Evolutionary conservation across 148 eudicot genomes (phyloP).

Genomic region (Talinum fruticosum): DNA sequence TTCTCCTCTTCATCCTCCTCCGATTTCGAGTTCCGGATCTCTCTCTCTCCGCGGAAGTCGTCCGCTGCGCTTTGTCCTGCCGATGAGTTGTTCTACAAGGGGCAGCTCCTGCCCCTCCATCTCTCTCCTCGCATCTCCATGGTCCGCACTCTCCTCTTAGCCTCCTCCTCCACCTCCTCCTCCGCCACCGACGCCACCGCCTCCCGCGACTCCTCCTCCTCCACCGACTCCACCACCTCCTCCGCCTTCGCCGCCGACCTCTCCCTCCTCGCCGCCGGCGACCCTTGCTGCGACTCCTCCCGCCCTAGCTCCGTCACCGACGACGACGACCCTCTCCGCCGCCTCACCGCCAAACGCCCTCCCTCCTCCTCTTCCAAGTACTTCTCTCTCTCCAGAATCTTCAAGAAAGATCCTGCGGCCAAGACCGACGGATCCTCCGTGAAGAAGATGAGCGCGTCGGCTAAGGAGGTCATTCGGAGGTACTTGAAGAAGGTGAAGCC

Average conservation of each 20-base stretch:
- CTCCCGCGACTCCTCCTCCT: conserved; percentile 43
- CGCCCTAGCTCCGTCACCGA: conserved; percentile 70
- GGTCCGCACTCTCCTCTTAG: conserved; percentile 62
- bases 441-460: conserved; percentile 47
- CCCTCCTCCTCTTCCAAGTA: conserved; percentile 34
- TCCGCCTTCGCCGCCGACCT: conserved; percentile 44
- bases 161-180: conserved; percentile 57
- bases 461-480: conserved; percentile 69
- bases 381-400: conserved; percentile 68
- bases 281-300: conserved; percentile 55
- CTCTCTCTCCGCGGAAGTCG: conserved; percentile 71
- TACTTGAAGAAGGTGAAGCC: conserved; percentile 86
- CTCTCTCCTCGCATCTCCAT: conserved; percentile 77
- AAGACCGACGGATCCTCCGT: conserved; percentile 16
- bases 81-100: conserved; percentile 90
- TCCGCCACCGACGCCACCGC: conserved; percentile 42
- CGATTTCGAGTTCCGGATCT: conserved; percentile 74
- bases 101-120: conserved; percentile 80
- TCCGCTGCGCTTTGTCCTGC: conserved; percentile 68
- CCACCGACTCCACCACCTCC: conserved; percentile 43
- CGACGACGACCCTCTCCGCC: conserved; percentile 31
- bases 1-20: conserved; percentile 61
- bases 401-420: conserved; percentile 41
- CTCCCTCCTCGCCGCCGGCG: conserved; percentile 49
- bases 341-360: neutral